Conservation (phyloP, 1,284 basidiomycete species). For the Cryptococcus maquisensis region DNA sequence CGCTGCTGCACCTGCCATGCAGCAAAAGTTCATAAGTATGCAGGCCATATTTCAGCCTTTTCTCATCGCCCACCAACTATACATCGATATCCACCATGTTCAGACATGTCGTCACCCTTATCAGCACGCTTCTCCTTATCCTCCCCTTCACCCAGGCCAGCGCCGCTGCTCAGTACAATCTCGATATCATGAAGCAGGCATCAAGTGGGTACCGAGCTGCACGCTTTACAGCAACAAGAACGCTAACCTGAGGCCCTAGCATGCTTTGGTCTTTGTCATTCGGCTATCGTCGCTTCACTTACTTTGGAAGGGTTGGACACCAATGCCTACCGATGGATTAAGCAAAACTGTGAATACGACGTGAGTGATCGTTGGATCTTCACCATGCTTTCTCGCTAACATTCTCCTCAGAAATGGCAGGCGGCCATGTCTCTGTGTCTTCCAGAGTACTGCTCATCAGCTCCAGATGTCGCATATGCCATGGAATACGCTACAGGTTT, state of each 20-base stretch:
- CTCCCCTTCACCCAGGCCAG: conserved; percentile 14
- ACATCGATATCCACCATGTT: background rate
- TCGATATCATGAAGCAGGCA: conserved; percentile 10
- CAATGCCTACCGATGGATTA: conserved; percentile 14
- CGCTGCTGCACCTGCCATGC: no score
- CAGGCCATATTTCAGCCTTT: no score
- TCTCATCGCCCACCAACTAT: no score
- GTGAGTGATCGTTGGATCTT: conserved; percentile 17
- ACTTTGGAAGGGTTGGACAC: conserved; percentile 14
- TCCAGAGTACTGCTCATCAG: conserved; percentile 23
- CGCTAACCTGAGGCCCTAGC: conserved; percentile 6
- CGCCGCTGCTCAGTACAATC: conserved; percentile 19
- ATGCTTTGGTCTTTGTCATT: conserved; percentile 31
- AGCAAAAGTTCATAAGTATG: no score
- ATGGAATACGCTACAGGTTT: conserved; percentile 29
- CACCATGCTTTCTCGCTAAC: background rate
- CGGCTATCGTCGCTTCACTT: conserved; percentile 5
- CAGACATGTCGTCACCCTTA: background rate
- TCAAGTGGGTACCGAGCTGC: conserved; percentile 16
- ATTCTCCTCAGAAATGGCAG: conserved; percentile 15
- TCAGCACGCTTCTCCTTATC: conserved; percentile 6
- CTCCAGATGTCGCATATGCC: conserved; percentile 41
- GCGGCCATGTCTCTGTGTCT: conserved; percentile 26
- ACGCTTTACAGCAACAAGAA: background rate
- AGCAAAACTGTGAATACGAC: conserved; percentile 23